Conservation (phyloP, 179 eudicot species). For the Amaranthus tricolor region DNA sequence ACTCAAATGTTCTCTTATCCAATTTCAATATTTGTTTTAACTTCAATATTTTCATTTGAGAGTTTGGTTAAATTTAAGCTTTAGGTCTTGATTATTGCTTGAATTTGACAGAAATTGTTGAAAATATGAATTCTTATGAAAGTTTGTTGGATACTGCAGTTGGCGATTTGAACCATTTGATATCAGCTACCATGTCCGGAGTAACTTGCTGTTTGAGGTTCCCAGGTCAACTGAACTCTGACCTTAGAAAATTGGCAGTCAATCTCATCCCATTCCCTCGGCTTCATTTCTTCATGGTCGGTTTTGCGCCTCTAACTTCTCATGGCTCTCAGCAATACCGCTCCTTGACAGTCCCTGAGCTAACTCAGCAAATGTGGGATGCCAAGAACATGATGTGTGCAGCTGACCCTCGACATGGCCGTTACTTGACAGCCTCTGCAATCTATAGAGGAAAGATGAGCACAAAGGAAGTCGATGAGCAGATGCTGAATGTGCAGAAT, state of each 20-base stretch:
- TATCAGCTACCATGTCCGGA: constrained; percentile 48
- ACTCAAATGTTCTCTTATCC: background rate
- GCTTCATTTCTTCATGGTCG: constrained; percentile 48
- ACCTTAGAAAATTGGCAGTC: constrained; percentile 39
- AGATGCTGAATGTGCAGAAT: constrained; percentile 61
- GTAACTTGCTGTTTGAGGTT: constrained; percentile 43
- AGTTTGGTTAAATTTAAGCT: background rate
- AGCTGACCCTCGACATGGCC: constrained; percentile 43
- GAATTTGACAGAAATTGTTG: background rate
- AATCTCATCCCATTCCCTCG: constrained; percentile 43
- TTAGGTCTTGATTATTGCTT: background rate
- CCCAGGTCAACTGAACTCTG: constrained; percentile 45
- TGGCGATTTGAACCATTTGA: constrained; percentile 44
- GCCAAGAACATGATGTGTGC: constrained; percentile 52
- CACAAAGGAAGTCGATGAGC: constrained; percentile 49
- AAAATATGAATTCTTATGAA: background rate
- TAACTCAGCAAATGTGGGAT: constrained; percentile 51
- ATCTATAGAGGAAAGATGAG: constrained; percentile 50
- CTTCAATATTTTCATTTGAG: background rate
- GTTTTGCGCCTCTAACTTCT: constrained; percentile 40
- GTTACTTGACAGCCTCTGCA: constrained; percentile 55
- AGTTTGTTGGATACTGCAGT: constrained; percentile 22
- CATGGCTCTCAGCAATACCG: constrained; percentile 45
- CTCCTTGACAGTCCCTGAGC: constrained; percentile 39
- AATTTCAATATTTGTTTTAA: too few relatives aligned